Evolutionary conservation across 23 red algal species (phyloP).

Genomic region (Gracilaria caudata): DNA sequence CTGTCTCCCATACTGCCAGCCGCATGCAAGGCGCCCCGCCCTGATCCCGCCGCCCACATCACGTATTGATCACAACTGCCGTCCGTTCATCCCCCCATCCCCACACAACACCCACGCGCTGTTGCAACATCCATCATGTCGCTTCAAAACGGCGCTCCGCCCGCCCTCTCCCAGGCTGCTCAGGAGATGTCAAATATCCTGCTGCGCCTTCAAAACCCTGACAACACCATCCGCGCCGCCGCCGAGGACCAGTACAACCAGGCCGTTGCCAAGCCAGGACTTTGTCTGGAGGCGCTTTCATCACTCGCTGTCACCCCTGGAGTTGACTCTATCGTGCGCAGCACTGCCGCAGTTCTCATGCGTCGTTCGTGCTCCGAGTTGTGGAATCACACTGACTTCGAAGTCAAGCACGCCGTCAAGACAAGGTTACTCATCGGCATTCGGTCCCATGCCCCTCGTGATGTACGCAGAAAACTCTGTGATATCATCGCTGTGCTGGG

Average conservation of each 20-base stretch:
- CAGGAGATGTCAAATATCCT: slow-evolving; percentile 80
- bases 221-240: slow-evolving; percentile 71
- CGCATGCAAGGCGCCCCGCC: slow-evolving; percentile 18
- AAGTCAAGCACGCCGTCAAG: slow-evolving; percentile 49
- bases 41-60: not conserved
- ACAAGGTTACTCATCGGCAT: slow-evolving; percentile 65
- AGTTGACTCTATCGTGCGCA: slow-evolving; percentile 68
- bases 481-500: slow-evolving; percentile 60
- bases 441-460: slow-evolving; percentile 50
- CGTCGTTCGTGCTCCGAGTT: slow-evolving; percentile 78
- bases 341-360: slow-evolving; percentile 78
- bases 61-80: not conserved
- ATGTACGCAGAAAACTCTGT: slow-evolving; percentile 80
- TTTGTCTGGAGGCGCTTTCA: slow-evolving; percentile 81
- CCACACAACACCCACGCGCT: not conserved
- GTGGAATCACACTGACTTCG: slow-evolving; percentile 75
- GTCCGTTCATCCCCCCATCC: too few species aligned
- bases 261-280: slow-evolving; percentile 55
- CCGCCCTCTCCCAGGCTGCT: slow-evolving; percentile 43
- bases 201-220: slow-evolving; percentile 77
- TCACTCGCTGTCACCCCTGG: slow-evolving; percentile 55
- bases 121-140: slow-evolving; percentile 11
- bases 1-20: not conserved
- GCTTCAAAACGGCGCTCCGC: slow-evolving; percentile 52
- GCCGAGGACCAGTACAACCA: slow-evolving; percentile 81